Evolutionary conservation across 2,329 filamentous ascomycete genomes (phyloP), one percentile per base, ranked within the genome.

Genomic region (Ceratocystis ficicola): DNA sequence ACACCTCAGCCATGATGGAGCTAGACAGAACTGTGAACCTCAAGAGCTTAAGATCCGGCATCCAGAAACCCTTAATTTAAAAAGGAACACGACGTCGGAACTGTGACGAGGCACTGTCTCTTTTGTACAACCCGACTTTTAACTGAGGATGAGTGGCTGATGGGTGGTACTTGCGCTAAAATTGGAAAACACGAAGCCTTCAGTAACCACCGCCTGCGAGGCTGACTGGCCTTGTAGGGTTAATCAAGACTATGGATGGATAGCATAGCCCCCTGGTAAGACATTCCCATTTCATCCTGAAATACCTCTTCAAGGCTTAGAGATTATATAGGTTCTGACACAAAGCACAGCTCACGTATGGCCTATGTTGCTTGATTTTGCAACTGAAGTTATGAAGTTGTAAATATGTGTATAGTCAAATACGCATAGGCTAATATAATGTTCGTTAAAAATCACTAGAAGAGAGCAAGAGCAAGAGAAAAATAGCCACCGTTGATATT

Each of bases 401-500:
- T 1, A 32, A 32, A 7, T 25, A 15, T 28, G 50, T 55, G 20
- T 25, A 55, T 55, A 25, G 22, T 22, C 30, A 55, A 10, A 28
- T 55, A 55, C 12, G 20, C 15, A 55, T 28, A 55, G 25, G 20
- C 25, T 25, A 55, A 55, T 55, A 55, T 55, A 25, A 25, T 15
- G 20, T 55, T 55, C 50, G 25, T 25, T 20, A 22, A 55, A 28
- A 15, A 15, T 5, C 20, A 25, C n/a, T n/a, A 20, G 10, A 60
- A 30, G 17, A 60, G 30, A 32, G 15, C 20, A 41, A 17, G 22
- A 28, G 41, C 25, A 36, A 36, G n/a, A 44, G 41, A 17, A n/a
- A 44, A 32, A 61, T n/a, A 41, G 59, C 59, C 30, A 25, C 50
- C 50, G 25, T 55, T 55, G 50, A 55, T 55, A 55, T 55, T 55